Base-by-base conservation (phyloP, 2,329 filamentous ascomycete species). In the Pestalotiopsis sp. region DNA sequence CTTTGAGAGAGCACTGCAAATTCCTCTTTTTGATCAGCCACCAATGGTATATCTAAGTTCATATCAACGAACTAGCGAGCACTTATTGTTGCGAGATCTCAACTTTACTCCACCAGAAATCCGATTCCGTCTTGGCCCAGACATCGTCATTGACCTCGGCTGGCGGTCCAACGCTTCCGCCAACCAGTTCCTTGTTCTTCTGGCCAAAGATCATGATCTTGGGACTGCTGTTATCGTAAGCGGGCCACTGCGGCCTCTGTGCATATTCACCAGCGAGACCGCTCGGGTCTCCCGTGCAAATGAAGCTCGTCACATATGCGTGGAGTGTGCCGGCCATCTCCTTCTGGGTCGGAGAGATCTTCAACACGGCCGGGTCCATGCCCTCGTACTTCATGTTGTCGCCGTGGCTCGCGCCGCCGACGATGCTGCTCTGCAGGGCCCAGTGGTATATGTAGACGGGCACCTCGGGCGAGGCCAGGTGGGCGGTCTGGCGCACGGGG, bases 381-480 rank as follows among this genome's bases (percentile, higher is more conserved):
- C 78, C 78, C 72, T 86, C 84, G 66, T 86, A 86, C 11, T 74
- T 72, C 78, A 83, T 80, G 40, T 85, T 84, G 66, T 85, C 83
- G 0, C 73, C 84, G 67, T 86, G 84, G 17, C 80, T 81, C 0
- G 84, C 84, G 0, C 84, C 82, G 9, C 79, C 79, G 13, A 81
- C 70, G 1, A 84, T 72, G 0, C 78, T 81, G 5, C 79, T 79
- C 3, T 83, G 79, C 0, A 85, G 73, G 0, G 86, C 86, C 86
- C 86, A 87, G 72, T 85, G 83, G 69, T 87, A 87, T 3, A 86
- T 72, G 60, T 83, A 87, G 0, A 86, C 80, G 0, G 84, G 80
- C 0, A 75, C 73, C 0, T 75, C 70, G 14, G 78, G 73, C 79
- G 11, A 82, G 75, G 26, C 84, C 39, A 79, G 80, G 39, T 80